Evolutionary conservation across 108 stramenopile genomes (phyloP), one percentile per base, ranked within the genome.

Genomic region (Mayamaea pseudoterrestris): DNA sequence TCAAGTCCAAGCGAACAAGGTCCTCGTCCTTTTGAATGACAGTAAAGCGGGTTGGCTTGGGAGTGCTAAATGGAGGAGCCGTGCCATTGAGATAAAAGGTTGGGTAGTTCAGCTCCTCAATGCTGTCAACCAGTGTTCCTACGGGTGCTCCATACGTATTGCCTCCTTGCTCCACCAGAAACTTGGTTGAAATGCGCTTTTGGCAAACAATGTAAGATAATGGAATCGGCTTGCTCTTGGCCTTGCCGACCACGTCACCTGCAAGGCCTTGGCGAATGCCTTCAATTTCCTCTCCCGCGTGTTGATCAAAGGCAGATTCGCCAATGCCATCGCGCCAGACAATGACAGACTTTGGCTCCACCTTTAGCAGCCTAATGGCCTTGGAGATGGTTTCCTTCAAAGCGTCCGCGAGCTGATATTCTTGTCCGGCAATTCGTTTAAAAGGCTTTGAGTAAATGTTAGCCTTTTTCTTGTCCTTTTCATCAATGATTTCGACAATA

Each of bases 251-350:
- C 20, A 20, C 37, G 20, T 8, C 5, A 5, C 5, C 37, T 6
- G 18, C 37, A 39, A 39, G 37, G 3, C 37, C 37, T 39, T 39
- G 16, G 16, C 37, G 8, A 34, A 34, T 67, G 17, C 58, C 70
- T 22, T 45, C 36, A 23, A 79, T 79, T 50, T 79, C 78, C 31
- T 79, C 66, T 9, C 27, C 6, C 1, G 78, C 66, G 30, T 57
- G 50, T 35, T 47, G 43, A 9, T 48, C 55, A 35, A 79, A 60
- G 4, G 69, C 61, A 35, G 69, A 62, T 5, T 74, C 70, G 14
- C 72, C 78, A 35, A 79, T 73, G 2, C 78, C 78, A 52, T 79
- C 78, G 34, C 73, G 78, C 78, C 72, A 79, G 12, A 79, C 63
- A 24, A 73, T 55, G 39, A 72, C 74, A 11, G 73, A 79, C 27